Evolutionary conservation across 805 yeast species (phyloP), one percentile per base, ranked within the genome.

Genomic region (Schizosaccharomyces cryophilus): DNA sequence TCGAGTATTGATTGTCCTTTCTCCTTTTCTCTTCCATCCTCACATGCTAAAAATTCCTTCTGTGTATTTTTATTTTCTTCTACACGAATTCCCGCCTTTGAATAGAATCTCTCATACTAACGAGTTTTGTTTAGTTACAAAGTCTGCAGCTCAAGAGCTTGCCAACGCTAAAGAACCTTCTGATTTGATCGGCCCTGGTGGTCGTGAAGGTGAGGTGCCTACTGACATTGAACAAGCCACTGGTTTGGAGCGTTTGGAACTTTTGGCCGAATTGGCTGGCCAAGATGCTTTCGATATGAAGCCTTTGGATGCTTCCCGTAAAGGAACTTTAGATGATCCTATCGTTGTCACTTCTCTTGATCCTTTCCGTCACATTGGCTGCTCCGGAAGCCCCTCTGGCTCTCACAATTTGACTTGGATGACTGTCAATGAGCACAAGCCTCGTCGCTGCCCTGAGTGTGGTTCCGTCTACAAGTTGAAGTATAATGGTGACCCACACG

Each of bases 141-240:
- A 45, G 26, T n/a, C 51, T 7, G 51, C 51, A 19, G 51, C 51
- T 45, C 51, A 45, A 45, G 51, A 45, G 26, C 26, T 45, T 6
- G 51, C 51, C 51, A 45, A 17, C 24, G 51, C 51, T 45, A 45
- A 45, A 24, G 51, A 45, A 17, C n/a, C 26, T 45, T 45, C 51
- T 45, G 51, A 45, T 45, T 45, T 45, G 51, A n/a, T 45, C 51
- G 51, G 51, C 21, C 51, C 51, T 45, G 97, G 96, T 80, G 95
- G 95, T 66, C 74, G 77, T 66, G 78, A 80, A 67, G 95, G 90
- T 66, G 77, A 83, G 60, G 83, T 93, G 70, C 96, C 97, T 73
- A 82, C 95, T 64, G 95, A 89, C 73, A 72, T 86, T 66, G 96
- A 93, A 70, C 97, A 90, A 78, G 88, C 96, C 69, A 93, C 98